phyloP scores from a whole-genome alignment of 2,329 filamentous ascomycete genomes.

The Penicillium sp. region DNA sequence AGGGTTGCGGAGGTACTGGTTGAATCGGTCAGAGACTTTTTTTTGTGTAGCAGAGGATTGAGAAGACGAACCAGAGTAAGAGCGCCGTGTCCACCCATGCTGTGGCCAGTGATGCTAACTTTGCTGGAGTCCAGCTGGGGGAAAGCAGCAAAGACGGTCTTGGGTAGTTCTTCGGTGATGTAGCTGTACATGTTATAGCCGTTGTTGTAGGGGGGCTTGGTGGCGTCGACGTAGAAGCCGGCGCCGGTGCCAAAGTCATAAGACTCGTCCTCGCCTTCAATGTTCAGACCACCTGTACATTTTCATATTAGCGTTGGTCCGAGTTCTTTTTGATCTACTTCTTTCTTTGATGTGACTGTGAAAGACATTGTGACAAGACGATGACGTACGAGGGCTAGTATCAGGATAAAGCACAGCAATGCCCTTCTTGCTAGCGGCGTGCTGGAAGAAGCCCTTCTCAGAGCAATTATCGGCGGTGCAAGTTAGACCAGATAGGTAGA shows the following conservation, averaged over 20 bases:
- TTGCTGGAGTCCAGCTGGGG: slow-evolving; percentile 66
- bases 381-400: slow-evolving; percentile 74
- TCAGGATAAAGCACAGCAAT: slow-evolving; percentile 95
- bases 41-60: background rate
- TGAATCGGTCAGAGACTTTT: background rate
- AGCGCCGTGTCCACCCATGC: slow-evolving; percentile 96
- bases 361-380: too few species aligned
- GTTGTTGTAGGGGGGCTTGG: slow-evolving; percentile 66
- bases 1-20: slow-evolving; percentile 82
- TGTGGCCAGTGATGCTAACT: slow-evolving; percentile 87
- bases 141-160: slow-evolving; percentile 69
- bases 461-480: slow-evolving; percentile 83
- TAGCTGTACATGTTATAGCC: slow-evolving; percentile 97
- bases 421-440: slow-evolving; percentile 71
- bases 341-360: too few species aligned
- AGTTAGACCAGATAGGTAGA: slow-evolving; percentile 92
- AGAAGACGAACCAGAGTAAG: slow-evolving; percentile 65
- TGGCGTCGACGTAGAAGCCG: slow-evolving; percentile 92
- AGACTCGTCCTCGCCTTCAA: slow-evolving; percentile 78
- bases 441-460: slow-evolving; percentile 86
- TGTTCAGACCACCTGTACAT: slow-evolving; percentile 64
- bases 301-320: background rate
- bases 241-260: slow-evolving; percentile 93
- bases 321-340: background rate
- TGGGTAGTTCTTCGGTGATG: slow-evolving; percentile 82